Conservation (phyloP, 2,329 filamentous ascomycete genomes). For the Fusarium sp. region DNA sequence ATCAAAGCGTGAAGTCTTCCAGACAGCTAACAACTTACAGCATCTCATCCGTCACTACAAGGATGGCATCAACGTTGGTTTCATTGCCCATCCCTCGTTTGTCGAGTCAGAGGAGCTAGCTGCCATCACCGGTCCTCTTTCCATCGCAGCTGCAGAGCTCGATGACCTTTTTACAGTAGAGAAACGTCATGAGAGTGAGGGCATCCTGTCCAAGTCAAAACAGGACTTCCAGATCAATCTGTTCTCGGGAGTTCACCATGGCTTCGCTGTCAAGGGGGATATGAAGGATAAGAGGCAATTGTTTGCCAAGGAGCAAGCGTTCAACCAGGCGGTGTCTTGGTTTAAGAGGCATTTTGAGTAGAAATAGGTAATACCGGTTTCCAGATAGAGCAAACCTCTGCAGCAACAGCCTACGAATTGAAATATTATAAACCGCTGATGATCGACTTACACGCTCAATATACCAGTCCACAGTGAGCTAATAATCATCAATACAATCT, state of each 20-base stretch:
- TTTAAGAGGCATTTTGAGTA: constrained; percentile 53
- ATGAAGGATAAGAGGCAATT: constrained; percentile 60
- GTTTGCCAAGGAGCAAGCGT: constrained; percentile 84
- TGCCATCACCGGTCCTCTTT: constrained; percentile 72
- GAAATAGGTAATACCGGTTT: background rate
- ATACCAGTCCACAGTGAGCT: accelerated
- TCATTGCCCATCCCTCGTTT: constrained; percentile 80
- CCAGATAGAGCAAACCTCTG: too few relatives aligned
- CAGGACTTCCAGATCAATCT: constrained; percentile 80
- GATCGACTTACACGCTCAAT: background rate
- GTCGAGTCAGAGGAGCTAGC: constrained; percentile 73
- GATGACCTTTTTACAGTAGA: constrained; percentile 72
- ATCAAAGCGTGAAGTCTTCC: accelerated
- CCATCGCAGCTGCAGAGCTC: constrained; percentile 71
- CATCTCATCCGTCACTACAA: constrained; percentile 73
- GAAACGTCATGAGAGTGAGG: constrained; percentile 71
- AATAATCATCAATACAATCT: background rate
- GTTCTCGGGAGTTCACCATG: constrained; percentile 76
- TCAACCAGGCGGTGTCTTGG: constrained; percentile 80
- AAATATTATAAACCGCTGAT: too few relatives aligned
- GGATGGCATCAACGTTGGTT: constrained; percentile 74
- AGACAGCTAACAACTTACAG: constrained; percentile 44
- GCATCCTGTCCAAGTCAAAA: constrained; percentile 64
- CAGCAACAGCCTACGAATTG: background rate
- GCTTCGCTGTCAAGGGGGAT: constrained; percentile 78